Base-by-base conservation (phyloP, 2,329 filamentous ascomycete species). In the Apiospora rasikravindrae region DNA sequence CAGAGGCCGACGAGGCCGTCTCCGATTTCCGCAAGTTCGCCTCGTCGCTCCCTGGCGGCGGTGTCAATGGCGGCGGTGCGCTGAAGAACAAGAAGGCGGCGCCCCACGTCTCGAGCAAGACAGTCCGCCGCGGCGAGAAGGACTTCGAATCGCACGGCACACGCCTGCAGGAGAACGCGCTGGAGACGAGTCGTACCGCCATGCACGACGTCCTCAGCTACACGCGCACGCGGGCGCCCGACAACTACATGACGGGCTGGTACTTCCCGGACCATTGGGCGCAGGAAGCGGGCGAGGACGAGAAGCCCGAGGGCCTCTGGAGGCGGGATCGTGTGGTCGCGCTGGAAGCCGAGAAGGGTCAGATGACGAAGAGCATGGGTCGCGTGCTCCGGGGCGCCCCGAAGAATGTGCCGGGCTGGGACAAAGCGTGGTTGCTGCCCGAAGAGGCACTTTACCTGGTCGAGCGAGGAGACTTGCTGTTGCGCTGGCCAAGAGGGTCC, bases 91-190 rank as follows among this genome's bases (percentile, higher is more conserved):
- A 71, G 74, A 74, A 74, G 53, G 73, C 75, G 51, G 77, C 77
- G 67, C 83, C 84, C 70, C 83, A 85, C 67, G 82, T 87, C 61
- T 87, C 87, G 11, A 82, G 86, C 69, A 90, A 90, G 77, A 88
- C 95, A 14, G 94, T 97, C 47, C 95, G 96, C 76, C 94, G 95
- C 75, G 96, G 96, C 73, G 95, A 97, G 81, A 99, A 99, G 82
- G 96, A 99, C 84, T 99, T 98, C 81, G 96, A 98, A 83, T 92
- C 93, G 40, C 95, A 98, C 83, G 93, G 94, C 67, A 98, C 96
- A 2, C 89, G 90, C 44, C 90, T 93, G 44, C 96, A 99, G 82
- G 90, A 92, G 75, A 88, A 89, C 71, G 89, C 92, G 11, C 90
- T 99, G 69, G 92, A 94, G 78, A 89, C 93, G 67, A 97, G 94